phyloP scores from a whole-genome alignment of 257 asterid species.

The Nicotiana tabacum region DNA sequence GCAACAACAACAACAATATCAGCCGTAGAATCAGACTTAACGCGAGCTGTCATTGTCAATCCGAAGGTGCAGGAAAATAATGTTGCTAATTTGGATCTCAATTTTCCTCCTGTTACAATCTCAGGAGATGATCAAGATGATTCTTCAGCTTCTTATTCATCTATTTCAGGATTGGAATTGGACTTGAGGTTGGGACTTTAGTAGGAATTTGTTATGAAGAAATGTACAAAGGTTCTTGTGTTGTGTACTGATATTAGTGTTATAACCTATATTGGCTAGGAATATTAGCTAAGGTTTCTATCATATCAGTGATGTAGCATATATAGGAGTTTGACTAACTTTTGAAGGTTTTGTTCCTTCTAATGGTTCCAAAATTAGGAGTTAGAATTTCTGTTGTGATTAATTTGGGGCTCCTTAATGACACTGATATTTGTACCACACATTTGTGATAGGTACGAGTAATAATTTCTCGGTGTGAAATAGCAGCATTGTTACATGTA shows the following conservation, averaged over 20 bases:
- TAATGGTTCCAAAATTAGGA: not conserved
- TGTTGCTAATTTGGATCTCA: slow-evolving; percentile 22
- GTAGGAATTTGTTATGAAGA: not conserved
- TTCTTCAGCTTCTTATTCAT: slow-evolving; percentile 19
- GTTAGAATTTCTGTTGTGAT: not conserved
- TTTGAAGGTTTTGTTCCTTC: not conserved
- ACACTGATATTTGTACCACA: not conserved
- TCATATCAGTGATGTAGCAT: not conserved
- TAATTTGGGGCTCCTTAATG: not conserved
- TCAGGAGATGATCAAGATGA: slow-evolving; percentile 18
- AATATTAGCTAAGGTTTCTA: not conserved
- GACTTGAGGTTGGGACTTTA: slow-evolving; percentile 60
- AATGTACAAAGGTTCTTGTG: not conserved
- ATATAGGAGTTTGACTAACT: not conserved
- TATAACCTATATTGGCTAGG: not conserved
- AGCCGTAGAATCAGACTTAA: not conserved
- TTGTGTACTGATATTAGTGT: not conserved
- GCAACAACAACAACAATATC: not conserved
- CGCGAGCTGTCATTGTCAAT: slow-evolving; percentile 10
- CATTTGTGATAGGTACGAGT: not conserved
- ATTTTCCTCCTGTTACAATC: slow-evolving; percentile 24
- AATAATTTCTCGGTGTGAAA: not conserved
- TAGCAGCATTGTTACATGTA: not conserved
- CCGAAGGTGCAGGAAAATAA: slow-evolving; percentile 5
- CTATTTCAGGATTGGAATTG: slow-evolving; percentile 24